Conservation (phyloP, 2,329 filamentous ascomycete species). For the Claviceps capensis region DNA sequence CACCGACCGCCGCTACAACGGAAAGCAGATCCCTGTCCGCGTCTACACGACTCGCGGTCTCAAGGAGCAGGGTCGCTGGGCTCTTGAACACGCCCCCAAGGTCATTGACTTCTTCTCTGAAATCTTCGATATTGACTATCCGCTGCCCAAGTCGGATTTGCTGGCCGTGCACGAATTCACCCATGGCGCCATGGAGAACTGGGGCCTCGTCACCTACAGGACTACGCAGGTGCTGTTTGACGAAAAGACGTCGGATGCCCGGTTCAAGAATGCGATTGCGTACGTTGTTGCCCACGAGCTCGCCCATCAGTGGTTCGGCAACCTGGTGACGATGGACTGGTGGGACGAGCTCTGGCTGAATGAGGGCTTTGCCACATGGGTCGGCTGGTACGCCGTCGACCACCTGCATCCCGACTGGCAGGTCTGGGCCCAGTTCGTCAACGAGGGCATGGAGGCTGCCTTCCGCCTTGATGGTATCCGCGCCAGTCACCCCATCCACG, state of each 20-base stretch:
- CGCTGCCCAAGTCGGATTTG: slow-evolving; percentile 81
- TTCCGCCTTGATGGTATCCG: slow-evolving; percentile 82
- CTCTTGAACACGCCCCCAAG: slow-evolving; percentile 80
- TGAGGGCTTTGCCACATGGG: slow-evolving; percentile 96
- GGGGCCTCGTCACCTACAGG: slow-evolving; percentile 90
- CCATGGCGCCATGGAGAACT: slow-evolving; percentile 84
- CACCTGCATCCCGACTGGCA: slow-evolving; percentile 94
- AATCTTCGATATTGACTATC: slow-evolving; percentile 86
- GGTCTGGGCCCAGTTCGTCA: slow-evolving; percentile 94
- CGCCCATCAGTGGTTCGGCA: slow-evolving; percentile 92
- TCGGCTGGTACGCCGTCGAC: slow-evolving; percentile 86
- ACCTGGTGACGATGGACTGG: slow-evolving; percentile 94
- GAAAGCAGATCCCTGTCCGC: slow-evolving; percentile 78
- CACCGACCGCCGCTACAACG: slow-evolving; percentile 81
- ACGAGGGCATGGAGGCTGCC: slow-evolving; percentile 84
- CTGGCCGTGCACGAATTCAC: slow-evolving; percentile 89
- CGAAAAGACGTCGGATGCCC: slow-evolving; percentile 76
- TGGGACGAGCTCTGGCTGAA: slow-evolving; percentile 91
- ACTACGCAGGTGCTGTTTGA: slow-evolving; percentile 96
- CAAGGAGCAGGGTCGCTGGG: slow-evolving; percentile 81
- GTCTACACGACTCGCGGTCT: slow-evolving; percentile 95
- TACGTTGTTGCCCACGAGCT: slow-evolving; percentile 98
- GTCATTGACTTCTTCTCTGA: slow-evolving; percentile 96
- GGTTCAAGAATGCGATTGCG: slow-evolving; percentile 85
- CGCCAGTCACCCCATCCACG: slow-evolving; percentile 90